Evolutionary conservation across 306 rosid species (phyloP), one percentile per base, ranked within the genome.

Genomic region (Lablab purpureus): DNA sequence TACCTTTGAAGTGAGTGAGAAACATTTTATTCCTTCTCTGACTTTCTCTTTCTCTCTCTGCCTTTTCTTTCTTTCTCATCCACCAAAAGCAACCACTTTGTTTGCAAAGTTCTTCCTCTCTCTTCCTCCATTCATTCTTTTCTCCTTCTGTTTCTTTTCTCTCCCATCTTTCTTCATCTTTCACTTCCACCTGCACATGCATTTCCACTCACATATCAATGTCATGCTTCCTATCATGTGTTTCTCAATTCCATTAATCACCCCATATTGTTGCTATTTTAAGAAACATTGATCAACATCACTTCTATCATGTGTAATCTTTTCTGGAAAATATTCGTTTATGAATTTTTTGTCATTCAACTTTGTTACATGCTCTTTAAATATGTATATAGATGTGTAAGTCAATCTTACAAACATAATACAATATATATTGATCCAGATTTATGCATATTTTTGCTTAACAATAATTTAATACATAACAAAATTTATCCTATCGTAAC

Each of bases 61-160:
- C 85, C 92, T 86, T 87, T 81, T 84, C 79, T 72, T 76, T 90
- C 79, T 78, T 92, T 88, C 85, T 89, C 97, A 94, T 91, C 98
- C 99, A 95, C 60, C 94, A 81, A 75, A 95, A 88, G 87, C 99
- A 95, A 27, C 99, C 96, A 25, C 84, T 81, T 82, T 82, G 89
- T 68, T 88, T 84, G 66, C 72, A 67, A 78, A 59, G 75, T 36
- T 75, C 82, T 72, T 82, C 79, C 25, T 88, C 80, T 45, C 74
- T 19, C 65, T 74, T 84, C 56, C 51, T 84, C 84, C 83, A 82
- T 37, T 84, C 83, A 8, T 59, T 81, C 80, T 75, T 79, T 52
- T 75, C 80, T 45, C 77, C 32, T 64, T 86, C 51, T 71, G 68
- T 77, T 46, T 81, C 84, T 71, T 77, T 75, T 82, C 80, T 77